Base-by-base conservation (phyloP, 768 basidiomycete species). In the Termitomyces sp. region DNA sequence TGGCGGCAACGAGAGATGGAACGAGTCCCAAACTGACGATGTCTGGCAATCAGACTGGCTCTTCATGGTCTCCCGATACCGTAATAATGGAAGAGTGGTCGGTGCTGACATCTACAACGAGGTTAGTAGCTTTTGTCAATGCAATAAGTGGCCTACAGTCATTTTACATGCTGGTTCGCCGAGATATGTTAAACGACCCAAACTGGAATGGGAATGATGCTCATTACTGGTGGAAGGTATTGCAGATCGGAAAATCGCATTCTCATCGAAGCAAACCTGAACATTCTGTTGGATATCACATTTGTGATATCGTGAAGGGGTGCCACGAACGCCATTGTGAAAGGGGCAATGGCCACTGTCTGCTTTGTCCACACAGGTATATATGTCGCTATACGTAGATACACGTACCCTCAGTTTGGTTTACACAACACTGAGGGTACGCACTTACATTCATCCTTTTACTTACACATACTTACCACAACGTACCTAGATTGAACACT, bases 1-100 rank as follows among this genome's bases (percentile, higher is more conserved):
- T 22, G 63, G 58, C 24, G 63, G 63, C 11, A 63, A 63, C 46
- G 60, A 63, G 30, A 56, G 63, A 36, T 63, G 63, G 63, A 61
- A 61, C 34, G 44, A 63, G 44, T 61, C 60, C n/a, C 63, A 63
- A 50, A 55, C 52, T 11, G 59, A 61, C 37, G 63, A 63, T 31
- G 37, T 27, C 20, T 61, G 60, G 60, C 47, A 51, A 11, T 46
- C 54, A 39, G 63, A 63, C 30, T 63, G 63, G 63, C 49, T 61
- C n/a, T 61, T 61, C 39, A 58, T 63, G 57, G 59, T 61, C n/a
- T 53, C 57, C 20, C 59, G 63, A 9, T 63, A 63, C 42, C 59
- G 57, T 24, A 58, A 54, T 12, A 63, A 56, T 31, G 57, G 44
- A 20, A 51, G 63, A 33, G 60, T 63, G 20, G 36, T 61, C 16